Percentiles rank a stretch among this genome's conserved stretches.
These are phyloP conservation scores for Friedmanniomyces simplex DNA, from an alignment of 495 filamentous ascomycete genomes.

Conservation along the genomic window DNA sequence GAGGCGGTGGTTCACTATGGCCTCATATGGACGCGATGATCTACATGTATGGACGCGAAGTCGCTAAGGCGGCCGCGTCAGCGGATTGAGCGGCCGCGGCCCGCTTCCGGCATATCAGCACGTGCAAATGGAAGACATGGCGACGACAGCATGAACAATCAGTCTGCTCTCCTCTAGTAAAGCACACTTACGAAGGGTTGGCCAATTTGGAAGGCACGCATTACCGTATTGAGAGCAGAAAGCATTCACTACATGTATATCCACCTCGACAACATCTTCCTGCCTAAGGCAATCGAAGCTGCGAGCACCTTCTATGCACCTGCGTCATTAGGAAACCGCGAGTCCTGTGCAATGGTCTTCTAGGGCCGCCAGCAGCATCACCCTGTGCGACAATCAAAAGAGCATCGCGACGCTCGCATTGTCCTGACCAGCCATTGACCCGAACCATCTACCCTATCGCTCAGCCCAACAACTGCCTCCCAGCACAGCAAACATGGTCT, in stretches of 20 bases:
- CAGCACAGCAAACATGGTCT: constrained; percentile 25
- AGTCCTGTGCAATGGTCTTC: background rate
- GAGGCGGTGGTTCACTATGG: too few species aligned
- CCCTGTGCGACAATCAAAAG: background rate
- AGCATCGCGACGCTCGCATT: background rate
- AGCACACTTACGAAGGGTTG: too few species aligned
- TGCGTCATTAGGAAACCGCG: background rate
- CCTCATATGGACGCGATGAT: background rate
- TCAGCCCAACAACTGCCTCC: background rate
- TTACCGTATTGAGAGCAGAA: too few species aligned
- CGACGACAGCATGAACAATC: background rate
- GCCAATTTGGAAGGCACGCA: too few species aligned
- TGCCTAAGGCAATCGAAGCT: constrained; percentile 14
- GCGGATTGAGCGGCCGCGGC: background rate
- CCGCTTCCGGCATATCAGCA: background rate
- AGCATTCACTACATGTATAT: too few species aligned
- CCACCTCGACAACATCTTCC: background rate
- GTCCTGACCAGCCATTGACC: background rate
- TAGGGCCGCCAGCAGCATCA: background rate
- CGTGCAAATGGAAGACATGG: background rate
- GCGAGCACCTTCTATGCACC: constrained; percentile 11
- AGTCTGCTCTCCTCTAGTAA: too few species aligned
- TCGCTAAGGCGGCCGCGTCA: background rate
- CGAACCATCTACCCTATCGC: background rate
- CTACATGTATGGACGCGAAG: background rate